Conservation (phyloP, 441 rosid species). For the Gossypium trilobum region DNA sequence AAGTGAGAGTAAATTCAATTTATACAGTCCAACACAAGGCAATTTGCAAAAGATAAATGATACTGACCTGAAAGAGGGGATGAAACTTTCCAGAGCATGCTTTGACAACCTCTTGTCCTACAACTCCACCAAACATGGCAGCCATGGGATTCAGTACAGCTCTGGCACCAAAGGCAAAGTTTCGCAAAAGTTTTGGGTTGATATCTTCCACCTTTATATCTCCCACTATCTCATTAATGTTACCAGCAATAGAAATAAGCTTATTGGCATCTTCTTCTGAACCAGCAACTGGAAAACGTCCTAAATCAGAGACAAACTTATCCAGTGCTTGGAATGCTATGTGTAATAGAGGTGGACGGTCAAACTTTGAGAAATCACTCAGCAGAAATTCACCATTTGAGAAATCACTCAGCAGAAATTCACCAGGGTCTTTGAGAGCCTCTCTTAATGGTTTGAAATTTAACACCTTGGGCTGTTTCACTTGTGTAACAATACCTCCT, state of each 20-base stretch:
- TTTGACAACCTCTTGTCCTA: slow-evolving; percentile 93
- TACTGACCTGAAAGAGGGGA: slow-evolving; percentile 76
- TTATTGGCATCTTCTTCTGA: slow-evolving; percentile 83
- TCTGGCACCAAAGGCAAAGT: slow-evolving; percentile 83
- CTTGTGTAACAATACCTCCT: slow-evolving; percentile 96
- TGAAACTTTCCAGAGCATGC: slow-evolving; percentile 98
- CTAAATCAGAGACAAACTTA: slow-evolving; percentile 48
- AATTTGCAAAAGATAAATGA: not conserved
- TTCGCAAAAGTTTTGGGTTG: slow-evolving; percentile 51
- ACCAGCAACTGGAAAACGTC: slow-evolving; percentile 74
- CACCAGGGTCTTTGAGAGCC: slow-evolving; percentile 87
- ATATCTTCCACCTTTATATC: slow-evolving; percentile 62
- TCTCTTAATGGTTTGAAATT: slow-evolving; percentile 70
- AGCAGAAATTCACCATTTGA: slow-evolving; percentile 93
- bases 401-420: slow-evolving; percentile 83
- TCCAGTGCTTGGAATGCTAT: slow-evolving; percentile 88
- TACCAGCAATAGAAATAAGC: slow-evolving; percentile 41
- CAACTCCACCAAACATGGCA: slow-evolving; percentile 97
- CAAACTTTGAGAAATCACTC: slow-evolving; percentile 86
- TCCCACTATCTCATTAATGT: slow-evolving; percentile 48
- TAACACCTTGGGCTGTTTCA: slow-evolving; percentile 73
- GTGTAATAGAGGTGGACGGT: slow-evolving; percentile 81
- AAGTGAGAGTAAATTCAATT: not conserved
- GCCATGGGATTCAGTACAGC: slow-evolving; percentile 98
- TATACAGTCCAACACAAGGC: not conserved